Evolutionary conservation across 148 eudicot species (phyloP).

Genomic region (Silene latifolia): DNA sequence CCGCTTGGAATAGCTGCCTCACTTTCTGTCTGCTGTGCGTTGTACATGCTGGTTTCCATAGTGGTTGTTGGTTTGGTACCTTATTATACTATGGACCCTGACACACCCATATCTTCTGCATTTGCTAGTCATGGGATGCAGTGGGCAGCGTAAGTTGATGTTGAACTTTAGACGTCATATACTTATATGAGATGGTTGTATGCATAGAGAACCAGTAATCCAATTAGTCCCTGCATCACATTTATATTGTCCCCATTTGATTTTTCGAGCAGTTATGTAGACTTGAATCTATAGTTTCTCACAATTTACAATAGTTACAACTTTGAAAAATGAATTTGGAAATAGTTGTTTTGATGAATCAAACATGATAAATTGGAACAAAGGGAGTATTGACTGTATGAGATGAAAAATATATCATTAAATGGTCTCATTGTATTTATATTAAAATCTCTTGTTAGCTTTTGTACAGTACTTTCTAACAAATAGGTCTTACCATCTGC

Average conservation of each 20-base stretch:
- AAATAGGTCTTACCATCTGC: constrained; percentile 8
- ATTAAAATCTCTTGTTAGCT: background rate
- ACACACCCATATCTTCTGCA: constrained; percentile 73
- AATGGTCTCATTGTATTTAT: too few species aligned
- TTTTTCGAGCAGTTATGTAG: background rate
- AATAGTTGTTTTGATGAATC: background rate
- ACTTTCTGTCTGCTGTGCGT: constrained; percentile 49
- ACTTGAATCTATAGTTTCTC: too few species aligned
- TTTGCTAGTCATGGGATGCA: constrained; percentile 60
- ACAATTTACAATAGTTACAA: too few species aligned
- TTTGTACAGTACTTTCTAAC: background rate
- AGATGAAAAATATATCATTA: too few species aligned
- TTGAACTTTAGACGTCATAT: background rate
- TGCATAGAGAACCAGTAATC: background rate
- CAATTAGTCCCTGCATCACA: background rate
- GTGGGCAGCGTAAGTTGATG: constrained; percentile 63
- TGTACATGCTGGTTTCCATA: constrained; percentile 63
- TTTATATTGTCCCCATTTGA: background rate
- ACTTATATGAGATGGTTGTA: background rate
- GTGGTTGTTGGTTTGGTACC: constrained; percentile 70
- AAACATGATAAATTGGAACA: too few species aligned
- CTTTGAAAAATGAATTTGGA: background rate
- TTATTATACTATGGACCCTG: constrained; percentile 51
- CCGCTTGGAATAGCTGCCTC: constrained; percentile 61
- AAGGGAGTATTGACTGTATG: too few species aligned